Evolutionary conservation across 106 monocot species (phyloP), one percentile per base, ranked within the genome.

Genomic region (Gastrodia elata): DNA sequence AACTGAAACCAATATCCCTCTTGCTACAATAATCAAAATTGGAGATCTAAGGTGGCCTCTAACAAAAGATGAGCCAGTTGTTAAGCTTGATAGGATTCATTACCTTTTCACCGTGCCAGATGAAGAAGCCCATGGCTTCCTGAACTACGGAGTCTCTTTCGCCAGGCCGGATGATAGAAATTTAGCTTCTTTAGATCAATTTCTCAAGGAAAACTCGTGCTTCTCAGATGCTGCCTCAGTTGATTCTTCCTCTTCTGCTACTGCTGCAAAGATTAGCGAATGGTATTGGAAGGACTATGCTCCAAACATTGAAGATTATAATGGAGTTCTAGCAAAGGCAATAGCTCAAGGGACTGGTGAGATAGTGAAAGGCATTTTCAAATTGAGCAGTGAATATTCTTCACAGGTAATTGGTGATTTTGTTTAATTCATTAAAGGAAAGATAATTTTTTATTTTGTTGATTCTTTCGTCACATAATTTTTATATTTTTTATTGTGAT

Each of bases 141-240:
- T 92, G 68, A 96, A 97, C 79, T 97, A 97, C 36, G 96, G 96
- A 3, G 88, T 97, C 43, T 86, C 92, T 1, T 89, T 90, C 39
- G 61, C 39, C 11, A 78, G 56, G 16, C 33, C 37, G 0, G 76
- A 71, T 4, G 59, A 38, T 7, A 61, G 9, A 9, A 22, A 72
- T 1, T 52, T 88, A 43, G 71, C 68, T 42, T 69, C 74, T 38
- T 78, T 96, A 2, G 95, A 90, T 48, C 32, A 16, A 39, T 81
- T 87, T 70, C 84, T 96, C 35, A 79, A 78, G 73, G 84, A 85
- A 40, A 82, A 88, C 40, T 61, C 90, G 0, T 92, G 90, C 52
- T 88, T 92, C 43, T 87, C 95, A 1, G 22, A 61, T 11, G 32
- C 76, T 67, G 13, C 25, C 4, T 2, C 4, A n/a, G 30, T 37